phyloP scores from a whole-genome alignment of 73 alveolate genomes.

The Chromera velia region DNA sequence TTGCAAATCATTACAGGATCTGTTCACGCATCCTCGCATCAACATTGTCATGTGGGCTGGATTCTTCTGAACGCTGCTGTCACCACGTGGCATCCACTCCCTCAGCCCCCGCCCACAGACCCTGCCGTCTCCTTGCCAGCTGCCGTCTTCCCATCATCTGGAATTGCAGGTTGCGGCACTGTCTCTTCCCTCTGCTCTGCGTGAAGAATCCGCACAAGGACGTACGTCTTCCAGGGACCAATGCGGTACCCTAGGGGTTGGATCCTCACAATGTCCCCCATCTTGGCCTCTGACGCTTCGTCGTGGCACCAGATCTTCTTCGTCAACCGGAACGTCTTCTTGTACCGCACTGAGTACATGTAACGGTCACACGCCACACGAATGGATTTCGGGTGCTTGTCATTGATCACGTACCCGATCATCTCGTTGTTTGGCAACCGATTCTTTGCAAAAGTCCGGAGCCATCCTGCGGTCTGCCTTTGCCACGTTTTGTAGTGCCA shows the following conservation, averaged over 20 bases:
- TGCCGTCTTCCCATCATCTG: no score
- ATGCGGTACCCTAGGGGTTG: slow-evolving; percentile 39
- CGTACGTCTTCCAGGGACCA: slow-evolving; percentile 46
- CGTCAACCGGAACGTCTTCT: slow-evolving; percentile 41
- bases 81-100: no score
- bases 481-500: slow-evolving; percentile 48
- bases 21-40: no score
- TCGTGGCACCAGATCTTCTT: slow-evolving; percentile 37
- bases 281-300: slow-evolving; percentile 16
- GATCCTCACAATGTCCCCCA: slow-evolving; percentile 32
- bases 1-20: no score
- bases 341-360: slow-evolving; percentile 46
- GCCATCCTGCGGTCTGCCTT: slow-evolving; percentile 41
- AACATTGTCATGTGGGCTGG: no score
- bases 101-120: no score
- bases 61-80: no score
- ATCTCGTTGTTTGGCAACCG: neutral
- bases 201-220: slow-evolving; percentile 22
- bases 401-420: slow-evolving; percentile 43
- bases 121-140: no score
- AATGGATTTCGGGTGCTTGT: slow-evolving; percentile 38
- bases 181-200: slow-evolving; percentile 37
- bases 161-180: no score
- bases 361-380: slow-evolving; percentile 41
- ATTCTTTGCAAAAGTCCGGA: neutral